These are phyloP conservation scores for Fagopyrum tataricum DNA, from an alignment of 148 eudicot genomes.

Conservation along the genomic window DNA sequence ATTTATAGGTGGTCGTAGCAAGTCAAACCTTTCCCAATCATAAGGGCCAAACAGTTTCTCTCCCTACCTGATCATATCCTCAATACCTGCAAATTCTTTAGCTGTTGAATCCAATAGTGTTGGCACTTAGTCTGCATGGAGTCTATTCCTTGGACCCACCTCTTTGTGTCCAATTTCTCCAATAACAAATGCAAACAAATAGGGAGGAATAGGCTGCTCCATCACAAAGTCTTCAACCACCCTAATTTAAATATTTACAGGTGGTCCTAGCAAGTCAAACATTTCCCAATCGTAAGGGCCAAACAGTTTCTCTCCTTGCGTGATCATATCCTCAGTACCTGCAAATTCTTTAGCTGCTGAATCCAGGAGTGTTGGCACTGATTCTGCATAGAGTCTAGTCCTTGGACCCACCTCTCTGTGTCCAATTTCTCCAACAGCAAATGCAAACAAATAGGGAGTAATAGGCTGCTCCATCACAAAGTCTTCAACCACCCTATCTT, in stretches of 20 bases:
- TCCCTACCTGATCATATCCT: conserved; percentile 90
- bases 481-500: conserved; percentile 81
- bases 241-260: too few relatives aligned
- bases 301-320: conserved; percentile 84
- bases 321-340: conserved; percentile 89
- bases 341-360: conserved; percentile 81
- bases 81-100: conserved; percentile 80
- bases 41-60: conserved; percentile 84
- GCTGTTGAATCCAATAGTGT: conserved; percentile 67
- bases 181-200: conserved; percentile 93
- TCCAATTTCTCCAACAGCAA: conserved; percentile 88
- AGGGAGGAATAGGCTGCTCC: conserved; percentile 96
- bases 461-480: conserved; percentile 96
- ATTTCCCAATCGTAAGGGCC: conserved; percentile 97
- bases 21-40: conserved; percentile 98
- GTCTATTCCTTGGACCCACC: conserved; percentile 93
- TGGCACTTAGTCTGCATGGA: conserved; percentile 65
- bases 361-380: conserved; percentile 53
- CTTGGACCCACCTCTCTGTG: conserved; percentile 86
- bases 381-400: conserved; percentile 81
- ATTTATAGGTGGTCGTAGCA: too few relatives aligned
- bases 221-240: conserved; percentile 91
- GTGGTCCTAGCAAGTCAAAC: conserved; percentile 91
- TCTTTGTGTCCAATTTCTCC: conserved; percentile 75
- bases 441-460: conserved; percentile 92